A percentile compares a stretch with the other conserved stretches of the same genome.
Conservation (phyloP, 169 alveolate species). For the Perkinsus chesapeaki region DNA sequence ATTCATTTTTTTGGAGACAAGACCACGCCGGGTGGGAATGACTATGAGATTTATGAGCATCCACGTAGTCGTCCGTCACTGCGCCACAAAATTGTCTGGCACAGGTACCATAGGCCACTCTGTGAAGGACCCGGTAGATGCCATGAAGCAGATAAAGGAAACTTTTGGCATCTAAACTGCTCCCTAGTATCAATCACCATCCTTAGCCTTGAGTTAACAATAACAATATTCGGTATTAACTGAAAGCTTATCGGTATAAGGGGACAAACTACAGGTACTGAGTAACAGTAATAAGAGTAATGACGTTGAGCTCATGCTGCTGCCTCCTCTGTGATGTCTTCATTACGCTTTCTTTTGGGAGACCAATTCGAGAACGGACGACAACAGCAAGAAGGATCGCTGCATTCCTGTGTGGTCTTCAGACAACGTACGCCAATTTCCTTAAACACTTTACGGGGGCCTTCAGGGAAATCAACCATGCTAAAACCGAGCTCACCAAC, state of each 20-base stretch:
- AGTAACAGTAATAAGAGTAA: background rate
- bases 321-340: background rate
- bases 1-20: constrained; percentile 80
- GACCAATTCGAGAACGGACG: background rate
- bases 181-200: background rate
- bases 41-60: constrained; percentile 48
- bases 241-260: background rate
- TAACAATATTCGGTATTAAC: background rate
- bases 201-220: background rate
- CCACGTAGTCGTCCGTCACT: background rate
- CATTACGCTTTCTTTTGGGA: background rate
- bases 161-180: background rate
- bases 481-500: background rate
- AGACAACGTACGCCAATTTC: background rate
- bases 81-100: constrained; percentile 11
- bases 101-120: constrained; percentile 67
- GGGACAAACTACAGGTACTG: background rate
- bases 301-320: background rate
- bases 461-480: background rate
- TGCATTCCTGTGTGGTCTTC: background rate
- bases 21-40: constrained; percentile 78
- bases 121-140: constrained; percentile 67
- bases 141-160: constrained; percentile 40
- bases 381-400: background rate
- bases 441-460: background rate